Base-by-base conservation (phyloP, 345 rosid species). In the Acer saccharum region DNA sequence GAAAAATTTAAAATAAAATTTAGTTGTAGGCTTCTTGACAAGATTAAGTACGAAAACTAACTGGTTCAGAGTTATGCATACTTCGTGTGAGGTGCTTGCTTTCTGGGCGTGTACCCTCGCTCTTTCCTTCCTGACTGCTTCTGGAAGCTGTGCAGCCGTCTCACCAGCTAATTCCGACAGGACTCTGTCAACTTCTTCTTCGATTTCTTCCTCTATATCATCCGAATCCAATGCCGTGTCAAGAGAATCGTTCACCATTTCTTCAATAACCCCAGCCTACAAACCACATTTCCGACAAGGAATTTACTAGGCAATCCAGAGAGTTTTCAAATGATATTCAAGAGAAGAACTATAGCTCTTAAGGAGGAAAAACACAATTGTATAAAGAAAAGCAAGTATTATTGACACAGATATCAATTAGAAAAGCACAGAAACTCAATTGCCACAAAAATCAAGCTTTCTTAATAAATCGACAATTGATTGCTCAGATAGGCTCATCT, bases 201-300 rank as follows among this genome's bases (percentile, higher is more conserved):
- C 88, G 23, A 65, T 87, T 81, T 85, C 87, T 21, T 80, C 90
- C 76, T 87, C 90, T 13, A 85, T 76, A 69, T 85, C 90, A 69
- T 87, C 90, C 0, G 88, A 75, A 78, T 85, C 90, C 84, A 87
- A 69, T 27, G 86, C 87, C 16, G 82, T 66, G 82, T 87, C 87
- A 43, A 87, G 16, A 21, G 88, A 65, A 55, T 87, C 88, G 3
- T 76, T 76, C 69, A 87, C 88, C 23, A 85, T 74, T 76, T 87
- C 90, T 78, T 85, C 87, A 65, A 87, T 87, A 57, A 85, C 84
- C 39, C 88, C 88, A 67, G 88, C 90, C 87, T 83, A 62, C 63
- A 78, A 77, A 73, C 72, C 71, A 72, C 46, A 46, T 71, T 71
- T 5, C 14, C 2, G 9, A 17, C 58, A 58, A 27, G 54, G 21